A percentile compares a stretch with the other conserved stretches of the same genome.
Conservation (phyloP, 768 basidiomycete genomes). For the Mycena albidolilacea region DNA sequence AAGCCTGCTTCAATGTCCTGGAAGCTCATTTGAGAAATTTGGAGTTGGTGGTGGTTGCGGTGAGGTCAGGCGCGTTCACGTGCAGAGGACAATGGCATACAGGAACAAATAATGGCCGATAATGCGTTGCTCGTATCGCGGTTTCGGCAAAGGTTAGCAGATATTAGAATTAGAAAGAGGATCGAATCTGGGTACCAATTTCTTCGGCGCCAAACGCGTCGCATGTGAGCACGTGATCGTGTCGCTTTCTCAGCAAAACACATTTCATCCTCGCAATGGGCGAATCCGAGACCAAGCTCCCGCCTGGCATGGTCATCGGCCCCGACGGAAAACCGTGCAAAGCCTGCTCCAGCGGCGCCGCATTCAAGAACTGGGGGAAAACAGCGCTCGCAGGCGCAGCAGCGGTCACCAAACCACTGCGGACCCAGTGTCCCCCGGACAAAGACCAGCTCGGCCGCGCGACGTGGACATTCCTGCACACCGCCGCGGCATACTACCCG, state of each 20-base stretch:
- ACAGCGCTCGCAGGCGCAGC: slow-evolving; percentile 50
- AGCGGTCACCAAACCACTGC: slow-evolving; percentile 56
- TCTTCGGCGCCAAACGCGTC: neutral
- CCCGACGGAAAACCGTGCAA: slow-evolving; percentile 97
- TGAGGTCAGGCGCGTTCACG: neutral
- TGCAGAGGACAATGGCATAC: neutral
- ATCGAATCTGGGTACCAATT: too few species aligned
- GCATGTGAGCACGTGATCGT: slow-evolving; percentile 4
- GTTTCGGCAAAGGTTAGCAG: too few species aligned
- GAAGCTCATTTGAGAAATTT: slow-evolving; percentile 61
- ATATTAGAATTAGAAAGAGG: too few species aligned
- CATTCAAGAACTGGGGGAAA: slow-evolving; percentile 77
- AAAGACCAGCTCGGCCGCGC: slow-evolving; percentile 91
- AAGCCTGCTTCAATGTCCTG: slow-evolving; percentile 69
- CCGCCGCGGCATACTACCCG: slow-evolving; percentile 96
- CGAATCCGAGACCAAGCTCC: slow-evolving; percentile 52
- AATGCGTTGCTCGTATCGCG: too few species aligned
- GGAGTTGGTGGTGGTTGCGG: neutral
- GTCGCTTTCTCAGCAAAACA: neutral
- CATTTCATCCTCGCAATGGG: neutral
- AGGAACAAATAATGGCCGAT: neutral
- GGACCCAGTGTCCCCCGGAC: slow-evolving; percentile 89
- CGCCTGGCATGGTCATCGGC: slow-evolving; percentile 90
- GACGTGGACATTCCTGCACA: slow-evolving; percentile 97
- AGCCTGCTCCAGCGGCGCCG: slow-evolving; percentile 73